A percentile compares a stretch with the other conserved stretches of the same genome.
These are phyloP conservation scores for Serendipita sp. DNA, from an alignment of 768 basidiomycete genomes.

Conservation along the genomic window DNA sequence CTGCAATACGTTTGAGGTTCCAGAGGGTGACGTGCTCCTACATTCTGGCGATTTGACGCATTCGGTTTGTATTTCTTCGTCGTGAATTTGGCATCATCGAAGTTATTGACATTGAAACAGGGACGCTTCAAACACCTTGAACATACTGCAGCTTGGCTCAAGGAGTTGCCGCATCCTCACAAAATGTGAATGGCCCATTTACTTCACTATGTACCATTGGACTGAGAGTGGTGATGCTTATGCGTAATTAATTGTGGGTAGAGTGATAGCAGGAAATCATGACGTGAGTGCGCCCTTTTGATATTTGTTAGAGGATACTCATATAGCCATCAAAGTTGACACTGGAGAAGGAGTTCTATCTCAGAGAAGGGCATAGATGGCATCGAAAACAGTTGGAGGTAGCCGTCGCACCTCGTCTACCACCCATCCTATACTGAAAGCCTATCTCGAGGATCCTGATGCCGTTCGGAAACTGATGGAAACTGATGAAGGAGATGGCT, in stretches of 20 bases:
- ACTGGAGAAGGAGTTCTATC: background rate
- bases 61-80: background rate
- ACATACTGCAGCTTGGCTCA: constrained; percentile 6
- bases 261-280: constrained; percentile 13
- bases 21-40: constrained; percentile 13
- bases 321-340: background rate
- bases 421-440: background rate
- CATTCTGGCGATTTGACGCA: constrained; percentile 14
- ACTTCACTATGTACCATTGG: no score
- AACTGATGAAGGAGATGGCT: background rate
- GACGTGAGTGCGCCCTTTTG: constrained; percentile 1
- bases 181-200: constrained; percentile 8
- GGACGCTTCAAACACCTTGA: background rate
- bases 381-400: background rate
- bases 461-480: constrained; percentile 1
- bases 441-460: constrained; percentile 6
- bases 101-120: no score
- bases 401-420: background rate
- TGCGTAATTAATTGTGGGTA: background rate
- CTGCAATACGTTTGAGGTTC: constrained; percentile 11
- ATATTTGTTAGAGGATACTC: no score
- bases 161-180: constrained; percentile 5
- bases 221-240: no score
- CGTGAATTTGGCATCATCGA: no score
- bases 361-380: background rate